A percentile compares a stretch with the other conserved stretches of the same genome.
These are phyloP conservation scores for Venturia nashicola DNA, from an alignment of 2,329 filamentous ascomycete genomes.

Conservation along the genomic window DNA sequence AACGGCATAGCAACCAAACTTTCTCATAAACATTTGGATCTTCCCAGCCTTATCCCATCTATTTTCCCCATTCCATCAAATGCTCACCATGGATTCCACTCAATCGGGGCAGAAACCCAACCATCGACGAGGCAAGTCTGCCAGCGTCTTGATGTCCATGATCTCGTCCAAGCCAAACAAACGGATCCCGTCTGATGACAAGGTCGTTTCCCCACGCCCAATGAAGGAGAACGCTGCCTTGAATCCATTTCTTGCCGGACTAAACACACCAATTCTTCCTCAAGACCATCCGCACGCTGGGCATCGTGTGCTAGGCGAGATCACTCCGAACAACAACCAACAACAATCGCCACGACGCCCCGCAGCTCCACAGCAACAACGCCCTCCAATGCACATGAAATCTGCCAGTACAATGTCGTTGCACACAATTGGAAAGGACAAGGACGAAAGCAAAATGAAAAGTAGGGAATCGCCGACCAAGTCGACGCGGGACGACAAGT, in stretches of 20 bases:
- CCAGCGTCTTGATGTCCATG: conserved; percentile 40
- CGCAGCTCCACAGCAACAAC: conserved; percentile 23
- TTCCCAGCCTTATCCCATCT: not conserved
- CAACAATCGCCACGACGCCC: conserved; percentile 24
- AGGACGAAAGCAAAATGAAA: conserved; percentile 20
- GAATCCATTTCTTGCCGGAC: not conserved
- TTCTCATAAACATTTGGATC: not conserved
- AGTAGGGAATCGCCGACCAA: conserved; percentile 19
- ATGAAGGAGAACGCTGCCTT: conserved; percentile 10
- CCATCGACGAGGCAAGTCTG: conserved; percentile 28
- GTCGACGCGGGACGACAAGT: conserved; percentile 9
- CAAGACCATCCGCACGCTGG: conserved; percentile 35
- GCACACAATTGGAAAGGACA: conserved; percentile 38
- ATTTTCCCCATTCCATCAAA: not conserved
- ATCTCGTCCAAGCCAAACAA: conserved; percentile 38
- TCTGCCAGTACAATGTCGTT: conserved; percentile 42
- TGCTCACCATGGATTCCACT: not conserved
- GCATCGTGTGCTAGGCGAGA: conserved; percentile 17
- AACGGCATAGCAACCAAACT: not conserved
- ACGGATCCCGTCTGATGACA: conserved; percentile 31
- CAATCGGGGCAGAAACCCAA: conserved; percentile 5
- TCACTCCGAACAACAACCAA: conserved; percentile 25
- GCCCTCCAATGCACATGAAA: conserved; percentile 35
- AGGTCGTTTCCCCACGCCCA: conserved; percentile 19
- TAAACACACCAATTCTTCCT: conserved; percentile 30